Conservation (phyloP, 75 land plant genomes). For the Cunninghamia lanceolata region DNA sequence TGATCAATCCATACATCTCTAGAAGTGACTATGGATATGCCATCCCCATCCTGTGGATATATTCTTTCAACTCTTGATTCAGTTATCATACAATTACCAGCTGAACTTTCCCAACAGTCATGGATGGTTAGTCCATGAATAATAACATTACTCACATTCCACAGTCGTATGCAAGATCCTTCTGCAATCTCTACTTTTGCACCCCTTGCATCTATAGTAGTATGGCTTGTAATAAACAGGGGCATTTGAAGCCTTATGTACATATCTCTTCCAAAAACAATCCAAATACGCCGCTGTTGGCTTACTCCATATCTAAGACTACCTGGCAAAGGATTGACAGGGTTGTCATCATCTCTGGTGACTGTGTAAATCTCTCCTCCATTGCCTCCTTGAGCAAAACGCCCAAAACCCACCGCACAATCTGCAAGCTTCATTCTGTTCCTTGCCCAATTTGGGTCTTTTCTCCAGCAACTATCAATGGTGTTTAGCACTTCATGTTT, state of each 20-base stretch:
- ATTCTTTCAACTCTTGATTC: conserved; percentile 8
- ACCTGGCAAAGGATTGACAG: conserved; percentile 21
- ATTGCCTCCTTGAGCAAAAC: conserved; percentile 11
- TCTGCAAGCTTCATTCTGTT: conserved; percentile 56
- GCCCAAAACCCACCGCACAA: conserved; percentile 74
- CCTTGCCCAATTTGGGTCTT: conserved; percentile 44
- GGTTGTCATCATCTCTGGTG: conserved; percentile 16
- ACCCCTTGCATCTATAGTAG: conserved; percentile 40
- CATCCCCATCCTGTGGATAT: conserved; percentile 55
- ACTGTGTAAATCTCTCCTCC: conserved; percentile 22
- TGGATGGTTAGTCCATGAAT: conserved; percentile 33
- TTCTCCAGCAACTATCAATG: conserved; percentile 73
- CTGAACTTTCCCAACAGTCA: conserved; percentile 21
- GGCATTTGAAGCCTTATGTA: conserved; percentile 21
- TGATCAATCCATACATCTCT: conserved; percentile 74
- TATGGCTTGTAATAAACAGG: conserved; percentile 30
- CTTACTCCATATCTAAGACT: conserved; percentile 24
- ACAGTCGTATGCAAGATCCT: conserved; percentile 30
- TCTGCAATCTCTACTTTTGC: conserved; percentile 24
- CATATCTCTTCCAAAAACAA: conserved; percentile 25
- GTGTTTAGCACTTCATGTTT: conserved; percentile 16
- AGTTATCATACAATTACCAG: conserved; percentile 9
- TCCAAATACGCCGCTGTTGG: conserved; percentile 17
- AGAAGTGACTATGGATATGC: conserved; percentile 34
- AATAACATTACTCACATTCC: conserved; percentile 33